Evolutionary conservation across 1,284 basidiomycete genomes (phyloP).

Genomic region (Ganoderma resinaceum): DNA sequence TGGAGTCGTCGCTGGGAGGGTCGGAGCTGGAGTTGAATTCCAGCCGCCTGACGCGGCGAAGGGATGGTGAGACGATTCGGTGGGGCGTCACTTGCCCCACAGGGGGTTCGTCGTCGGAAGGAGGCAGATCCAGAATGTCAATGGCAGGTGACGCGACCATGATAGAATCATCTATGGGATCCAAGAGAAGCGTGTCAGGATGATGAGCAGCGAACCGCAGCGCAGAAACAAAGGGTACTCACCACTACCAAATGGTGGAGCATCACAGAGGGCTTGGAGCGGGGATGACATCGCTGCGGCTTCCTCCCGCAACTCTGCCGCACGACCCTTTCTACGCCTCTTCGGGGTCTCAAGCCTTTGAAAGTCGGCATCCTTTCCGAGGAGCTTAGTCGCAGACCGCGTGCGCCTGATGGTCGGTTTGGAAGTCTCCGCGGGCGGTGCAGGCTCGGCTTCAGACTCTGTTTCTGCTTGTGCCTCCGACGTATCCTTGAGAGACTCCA

Average conservation of each 20-base stretch:
- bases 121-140: slow-evolving; percentile 26
- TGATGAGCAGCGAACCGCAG: neutral
- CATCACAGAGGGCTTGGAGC: slow-evolving; percentile 41
- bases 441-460: neutral
- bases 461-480: neutral
- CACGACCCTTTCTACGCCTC: slow-evolving; percentile 30
- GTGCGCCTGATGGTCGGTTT: slow-evolving; percentile 30
- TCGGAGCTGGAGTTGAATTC: slow-evolving; percentile 37
- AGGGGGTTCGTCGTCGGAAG: slow-evolving; percentile 67
- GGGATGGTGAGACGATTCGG: slow-evolving; percentile 66
- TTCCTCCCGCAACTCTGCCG: slow-evolving; percentile 25
- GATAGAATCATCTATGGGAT: slow-evolving; percentile 52
- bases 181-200: neutral
- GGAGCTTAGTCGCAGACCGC: slow-evolving; percentile 34
- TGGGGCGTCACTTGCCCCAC: slow-evolving; percentile 73
- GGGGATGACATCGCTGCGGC: slow-evolving; percentile 39
- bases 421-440: neutral
- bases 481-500: neutral
- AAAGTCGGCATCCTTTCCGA: slow-evolving; percentile 24
- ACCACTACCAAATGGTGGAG: slow-evolving; percentile 52
- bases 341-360: slow-evolving; percentile 28
- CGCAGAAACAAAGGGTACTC: slow-evolving; percentile 32
- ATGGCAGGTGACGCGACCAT: slow-evolving; percentile 37
- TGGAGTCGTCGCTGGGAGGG: slow-evolving; percentile 51
- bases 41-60: slow-evolving; percentile 46